Conservation (phyloP, 148 eudicot species). For the Suaeda aralocaspica region DNA sequence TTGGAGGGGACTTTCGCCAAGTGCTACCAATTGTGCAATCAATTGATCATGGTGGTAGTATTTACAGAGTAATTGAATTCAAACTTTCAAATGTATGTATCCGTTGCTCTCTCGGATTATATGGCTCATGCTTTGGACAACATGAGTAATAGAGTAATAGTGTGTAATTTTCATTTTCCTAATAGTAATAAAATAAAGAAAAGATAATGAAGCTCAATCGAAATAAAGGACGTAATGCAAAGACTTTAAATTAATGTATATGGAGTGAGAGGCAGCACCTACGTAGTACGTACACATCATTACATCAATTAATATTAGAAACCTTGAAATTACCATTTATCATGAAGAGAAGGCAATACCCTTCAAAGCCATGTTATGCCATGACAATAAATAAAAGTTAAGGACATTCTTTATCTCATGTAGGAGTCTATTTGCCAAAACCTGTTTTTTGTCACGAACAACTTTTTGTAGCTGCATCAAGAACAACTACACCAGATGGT, state of each 20-base stretch:
- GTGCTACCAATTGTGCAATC: constrained; percentile 9
- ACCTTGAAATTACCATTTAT: neutral
- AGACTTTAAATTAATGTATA: neutral
- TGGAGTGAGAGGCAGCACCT: constrained; percentile 2
- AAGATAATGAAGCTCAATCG: too few relatives aligned
- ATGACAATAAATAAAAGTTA: constrained; percentile 10
- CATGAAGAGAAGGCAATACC: constrained; percentile 5
- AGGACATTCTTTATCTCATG: too few relatives aligned
- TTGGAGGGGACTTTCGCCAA: constrained; percentile 15
- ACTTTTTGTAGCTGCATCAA: too few relatives aligned
- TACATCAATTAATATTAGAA: neutral
- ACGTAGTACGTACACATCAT: neutral
- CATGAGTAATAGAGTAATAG: too few relatives aligned
- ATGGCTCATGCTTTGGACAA: too few relatives aligned
- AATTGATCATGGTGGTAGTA: neutral
- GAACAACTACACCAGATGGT: too few relatives aligned
- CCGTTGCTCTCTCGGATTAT: too few relatives aligned
- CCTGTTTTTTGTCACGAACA: too few relatives aligned
- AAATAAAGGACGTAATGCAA: too few relatives aligned
- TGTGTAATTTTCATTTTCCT: too few relatives aligned
- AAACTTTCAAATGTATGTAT: constrained; percentile 9
- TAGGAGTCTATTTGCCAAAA: too few relatives aligned
- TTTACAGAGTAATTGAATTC: neutral
- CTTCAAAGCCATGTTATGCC: constrained; percentile 5
- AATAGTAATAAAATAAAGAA: too few relatives aligned